These are phyloP conservation scores for Saturnispora ahearnii DNA, from an alignment of 805 yeast species.

Conservation along the genomic window DNA sequence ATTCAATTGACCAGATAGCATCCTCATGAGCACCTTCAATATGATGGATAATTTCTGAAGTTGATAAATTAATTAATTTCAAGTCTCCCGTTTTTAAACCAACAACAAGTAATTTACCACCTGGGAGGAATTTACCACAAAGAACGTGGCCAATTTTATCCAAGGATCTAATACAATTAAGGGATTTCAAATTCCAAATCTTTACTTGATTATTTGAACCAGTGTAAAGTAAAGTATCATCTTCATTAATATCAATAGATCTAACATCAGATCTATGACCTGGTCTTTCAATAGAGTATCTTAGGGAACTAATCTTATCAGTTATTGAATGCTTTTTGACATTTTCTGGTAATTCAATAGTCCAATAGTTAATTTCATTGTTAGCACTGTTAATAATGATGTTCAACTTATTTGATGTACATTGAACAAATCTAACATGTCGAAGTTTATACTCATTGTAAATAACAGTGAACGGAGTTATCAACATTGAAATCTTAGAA, in stretches of 20 bases:
- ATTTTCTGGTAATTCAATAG: conserved; percentile 47
- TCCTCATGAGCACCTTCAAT: conserved; percentile 64
- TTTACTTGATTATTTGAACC: conserved; percentile 88
- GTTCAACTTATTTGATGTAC: conserved; percentile 42
- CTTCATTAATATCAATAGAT: conserved; percentile 72
- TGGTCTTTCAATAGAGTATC: conserved; percentile 54
- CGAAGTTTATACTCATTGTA: conserved; percentile 59
- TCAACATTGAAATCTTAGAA: conserved; percentile 44
- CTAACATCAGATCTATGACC: conserved; percentile 92
- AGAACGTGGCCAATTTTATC: conserved; percentile 78
- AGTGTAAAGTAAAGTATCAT: conserved; percentile 71
- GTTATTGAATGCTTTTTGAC: conserved; percentile 38
- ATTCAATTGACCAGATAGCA: conserved; percentile 86
- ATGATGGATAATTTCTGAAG: conserved; percentile 62
- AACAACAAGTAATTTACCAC: conserved; percentile 76
- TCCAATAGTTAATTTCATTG: conserved; percentile 67
- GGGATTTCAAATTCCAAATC: conserved; percentile 74
- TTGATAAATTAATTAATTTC: conserved; percentile 77
- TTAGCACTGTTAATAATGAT: conserved; percentile 57
- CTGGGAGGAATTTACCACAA: conserved; percentile 76
- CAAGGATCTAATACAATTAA: conserved; percentile 74
- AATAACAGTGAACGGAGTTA: conserved; percentile 60
- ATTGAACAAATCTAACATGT: conserved; percentile 54
- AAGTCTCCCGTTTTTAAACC: conserved; percentile 85
- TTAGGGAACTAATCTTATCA: conserved; percentile 35